Evolutionary conservation across 495 filamentous ascomycete genomes (phyloP).

Genomic region (Trichoderma parareesei): DNA sequence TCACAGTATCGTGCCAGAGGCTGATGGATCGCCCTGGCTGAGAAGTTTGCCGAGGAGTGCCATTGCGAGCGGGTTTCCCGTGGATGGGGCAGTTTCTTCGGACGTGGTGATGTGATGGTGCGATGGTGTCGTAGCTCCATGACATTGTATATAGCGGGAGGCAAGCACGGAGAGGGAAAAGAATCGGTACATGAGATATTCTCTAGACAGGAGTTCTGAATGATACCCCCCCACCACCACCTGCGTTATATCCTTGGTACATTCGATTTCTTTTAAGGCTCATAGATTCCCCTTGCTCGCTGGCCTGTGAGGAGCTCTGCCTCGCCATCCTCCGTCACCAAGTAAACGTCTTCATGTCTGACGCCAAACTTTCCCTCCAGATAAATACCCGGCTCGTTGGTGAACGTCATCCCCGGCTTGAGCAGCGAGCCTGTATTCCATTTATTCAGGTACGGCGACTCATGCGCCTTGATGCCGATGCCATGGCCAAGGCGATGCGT

Average conservation of each 20-base stretch:
- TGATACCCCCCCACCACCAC: not conserved
- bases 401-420: slow-evolving; percentile 46
- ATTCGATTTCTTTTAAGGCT: slow-evolving; percentile 29
- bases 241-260: too few species aligned
- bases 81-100: not conserved
- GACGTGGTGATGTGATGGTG: not conserved
- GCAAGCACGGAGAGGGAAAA: not conserved
- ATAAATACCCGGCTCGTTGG: slow-evolving; percentile 49
- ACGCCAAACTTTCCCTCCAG: slow-evolving; percentile 46
- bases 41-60: not conserved
- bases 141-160: not conserved
- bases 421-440: slow-evolving; percentile 36
- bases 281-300: slow-evolving; percentile 37
- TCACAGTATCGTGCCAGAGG: not conserved
- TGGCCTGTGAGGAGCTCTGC: slow-evolving; percentile 38
- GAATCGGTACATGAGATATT: not conserved
- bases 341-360: slow-evolving; percentile 45
- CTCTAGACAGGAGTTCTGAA: not conserved
- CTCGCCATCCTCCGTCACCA: slow-evolving; percentile 37
- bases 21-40: slow-evolving; percentile 1
- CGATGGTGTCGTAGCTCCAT: not conserved
- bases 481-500: slow-evolving; percentile 52
- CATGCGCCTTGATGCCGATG: slow-evolving; percentile 51
- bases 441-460: slow-evolving; percentile 49
- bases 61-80: not conserved